Evolutionary conservation across 768 basidiomycete genomes (phyloP).

Genomic region (Trametes elegans): DNA sequence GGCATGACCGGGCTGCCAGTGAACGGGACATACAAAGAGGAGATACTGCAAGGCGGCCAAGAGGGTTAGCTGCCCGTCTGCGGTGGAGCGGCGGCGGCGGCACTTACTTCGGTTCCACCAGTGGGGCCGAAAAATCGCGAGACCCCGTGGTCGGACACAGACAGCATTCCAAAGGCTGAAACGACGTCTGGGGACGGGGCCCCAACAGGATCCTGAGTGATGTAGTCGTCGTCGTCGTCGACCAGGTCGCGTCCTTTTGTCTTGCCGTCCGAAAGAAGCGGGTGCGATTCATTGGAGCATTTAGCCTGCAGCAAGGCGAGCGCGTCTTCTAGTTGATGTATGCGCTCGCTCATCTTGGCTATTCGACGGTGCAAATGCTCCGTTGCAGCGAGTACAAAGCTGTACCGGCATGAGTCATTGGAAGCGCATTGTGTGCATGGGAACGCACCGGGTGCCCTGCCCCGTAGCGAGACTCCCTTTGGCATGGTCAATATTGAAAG

Average conservation of each 20-base stretch:
- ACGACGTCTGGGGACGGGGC: constrained; percentile 41
- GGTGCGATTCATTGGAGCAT: constrained; percentile 54
- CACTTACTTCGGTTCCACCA: constrained; percentile 63
- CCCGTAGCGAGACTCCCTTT: constrained; percentile 75
- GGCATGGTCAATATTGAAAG: neutral
- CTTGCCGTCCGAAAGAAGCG: constrained; percentile 52
- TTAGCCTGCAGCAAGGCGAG: constrained; percentile 56
- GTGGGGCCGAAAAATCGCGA: constrained; percentile 79
- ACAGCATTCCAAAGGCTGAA: constrained; percentile 62
- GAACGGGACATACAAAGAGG: constrained; percentile 15
- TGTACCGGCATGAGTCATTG: constrained; percentile 19
- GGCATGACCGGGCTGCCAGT: neutral
- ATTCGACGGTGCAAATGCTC: constrained; percentile 66
- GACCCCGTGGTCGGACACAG: constrained; percentile 63
- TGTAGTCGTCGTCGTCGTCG: constrained; percentile 31
- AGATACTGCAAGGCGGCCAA: constrained; percentile 17
- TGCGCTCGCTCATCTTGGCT: constrained; percentile 61
- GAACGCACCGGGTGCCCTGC: constrained; percentile 62
- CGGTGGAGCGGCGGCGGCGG: neutral
- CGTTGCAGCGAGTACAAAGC: constrained; percentile 66
- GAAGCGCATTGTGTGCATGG: neutral
- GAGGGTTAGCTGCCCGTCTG: neutral
- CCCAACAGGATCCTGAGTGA: constrained; percentile 1
- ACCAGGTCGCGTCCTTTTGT: constrained; percentile 41
- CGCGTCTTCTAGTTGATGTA: constrained; percentile 68